Base-by-base conservation (phyloP, 208 protist species). In the Trypanosoma lewisi region DNA sequence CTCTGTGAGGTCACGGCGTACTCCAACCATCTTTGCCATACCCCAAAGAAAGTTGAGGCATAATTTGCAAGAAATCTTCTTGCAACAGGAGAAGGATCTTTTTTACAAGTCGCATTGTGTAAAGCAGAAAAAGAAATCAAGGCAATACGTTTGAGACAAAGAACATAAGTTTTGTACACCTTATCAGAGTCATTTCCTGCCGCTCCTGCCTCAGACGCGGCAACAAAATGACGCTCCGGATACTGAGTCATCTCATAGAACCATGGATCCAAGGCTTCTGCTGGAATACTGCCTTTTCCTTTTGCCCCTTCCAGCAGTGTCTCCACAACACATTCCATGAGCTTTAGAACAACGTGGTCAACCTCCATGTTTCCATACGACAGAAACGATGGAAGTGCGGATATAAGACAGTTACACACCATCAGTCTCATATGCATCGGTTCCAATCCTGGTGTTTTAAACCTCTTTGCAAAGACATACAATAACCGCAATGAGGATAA, bases 121-220 rank as follows among this genome's bases (percentile, higher is more conserved):
- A 93, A 48, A 28, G 87, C 45, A 34, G 77, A 83, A 70, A 77
- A 90, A 21, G 85, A 77, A 45, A 91, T 85, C 56, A 87, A 82
- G 5, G 85, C 84, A 61, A 93, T 91, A 30, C 86, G 84, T 60
- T 93, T 96, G 42, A 90, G 67, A 63, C 82, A 93, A 55, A 79
- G 77, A 17, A 92, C 77, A 63, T 90, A 96, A 54, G 75, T 65
- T 50, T 64, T 61, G 67, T 92, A 84, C 12, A 67, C 73, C 52
- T 75, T 85, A 0, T 78, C 78, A 8, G 79, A 80, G 2, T 71
- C 82, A 11, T 73, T 62, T 11, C n/a, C n/a, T n/a, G n/a, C n/a
- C n/a, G 33, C 31, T 4, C 71, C 80, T 0, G 72, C 70, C 23
- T 66, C 67, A 44, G 27, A 41, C 28, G 45, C 39, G 4, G 61